phyloP scores from a whole-genome alignment of 495 filamentous ascomycete species.

The Ramalina intermedia region DNA sequence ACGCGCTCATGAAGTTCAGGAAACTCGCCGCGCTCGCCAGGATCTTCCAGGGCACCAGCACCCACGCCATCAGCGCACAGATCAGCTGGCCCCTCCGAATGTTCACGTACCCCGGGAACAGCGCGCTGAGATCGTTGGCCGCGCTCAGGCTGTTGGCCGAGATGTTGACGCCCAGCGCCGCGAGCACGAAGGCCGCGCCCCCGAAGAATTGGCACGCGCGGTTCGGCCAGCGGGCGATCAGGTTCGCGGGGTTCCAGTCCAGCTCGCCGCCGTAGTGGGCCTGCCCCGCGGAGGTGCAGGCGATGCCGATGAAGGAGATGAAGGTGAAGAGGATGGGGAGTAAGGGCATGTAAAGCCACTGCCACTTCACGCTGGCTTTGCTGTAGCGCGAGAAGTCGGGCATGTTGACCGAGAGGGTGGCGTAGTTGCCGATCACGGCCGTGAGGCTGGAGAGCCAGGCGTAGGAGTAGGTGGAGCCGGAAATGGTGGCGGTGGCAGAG shows the following conservation, averaged over 20 bases:
- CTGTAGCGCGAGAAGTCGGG: slow-evolving; percentile 36
- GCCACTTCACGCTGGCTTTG: slow-evolving; percentile 28
- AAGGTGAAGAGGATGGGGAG: slow-evolving; percentile 36
- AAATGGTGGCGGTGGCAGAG: slow-evolving; percentile 17
- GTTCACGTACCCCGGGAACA: slow-evolving; percentile 44
- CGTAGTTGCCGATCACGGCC: slow-evolving; percentile 30
- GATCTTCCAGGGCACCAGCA: slow-evolving; percentile 52
- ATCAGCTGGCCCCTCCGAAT: slow-evolving; percentile 49
- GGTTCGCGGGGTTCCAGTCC: slow-evolving; percentile 31
- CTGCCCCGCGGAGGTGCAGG: slow-evolving; percentile 30
- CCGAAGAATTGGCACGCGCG: slow-evolving; percentile 38
- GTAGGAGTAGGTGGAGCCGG: slow-evolving; percentile 28
- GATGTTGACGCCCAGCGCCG: slow-evolving; percentile 39
- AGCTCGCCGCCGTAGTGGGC: slow-evolving; percentile 24
- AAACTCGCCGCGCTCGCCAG: slow-evolving; percentile 41
- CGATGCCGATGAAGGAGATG: slow-evolving; percentile 35
- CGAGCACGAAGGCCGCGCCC: slow-evolving; percentile 32
- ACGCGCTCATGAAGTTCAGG: slow-evolving; percentile 47
- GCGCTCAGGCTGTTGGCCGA: slow-evolving; percentile 51
- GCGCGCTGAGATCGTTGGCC: slow-evolving; percentile 47
- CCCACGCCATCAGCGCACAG: slow-evolving; percentile 43
- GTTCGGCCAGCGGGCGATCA: slow-evolving; percentile 33
- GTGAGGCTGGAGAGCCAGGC: slow-evolving; percentile 31
- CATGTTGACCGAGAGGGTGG: slow-evolving; percentile 24
- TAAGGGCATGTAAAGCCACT: slow-evolving; percentile 33